Evolutionary conservation across 148 eudicot species (phyloP).

Genomic region (Oxyria digyna): DNA sequence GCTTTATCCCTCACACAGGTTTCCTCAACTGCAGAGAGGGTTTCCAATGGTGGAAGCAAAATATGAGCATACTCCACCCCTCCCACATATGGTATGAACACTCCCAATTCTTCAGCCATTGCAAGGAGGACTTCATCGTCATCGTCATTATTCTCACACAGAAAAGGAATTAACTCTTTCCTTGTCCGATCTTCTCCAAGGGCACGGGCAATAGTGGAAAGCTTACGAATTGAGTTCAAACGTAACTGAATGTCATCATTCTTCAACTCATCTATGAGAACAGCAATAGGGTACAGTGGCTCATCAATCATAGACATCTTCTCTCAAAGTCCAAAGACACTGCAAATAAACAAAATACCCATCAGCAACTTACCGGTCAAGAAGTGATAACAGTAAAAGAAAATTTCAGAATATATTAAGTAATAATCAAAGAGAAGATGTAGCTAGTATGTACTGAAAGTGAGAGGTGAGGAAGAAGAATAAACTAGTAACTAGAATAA

Average conservation of each 20-base stretch:
- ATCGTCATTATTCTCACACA: constrained; percentile 46
- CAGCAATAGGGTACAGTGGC: constrained; percentile 40
- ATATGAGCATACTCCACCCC: constrained; percentile 43
- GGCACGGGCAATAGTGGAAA: constrained; percentile 48
- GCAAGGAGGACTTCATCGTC: constrained; percentile 52
- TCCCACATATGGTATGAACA: constrained; percentile 44
- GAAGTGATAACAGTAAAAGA: background rate
- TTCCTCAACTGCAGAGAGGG: constrained; percentile 45
- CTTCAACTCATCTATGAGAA: constrained; percentile 32
- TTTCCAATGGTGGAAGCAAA: constrained; percentile 43
- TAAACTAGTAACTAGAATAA: background rate
- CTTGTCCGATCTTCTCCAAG: constrained; percentile 46
- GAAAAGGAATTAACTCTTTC: constrained; percentile 46
- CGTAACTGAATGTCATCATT: constrained; percentile 36
- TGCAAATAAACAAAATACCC: background rate
- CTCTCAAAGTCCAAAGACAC: background rate
- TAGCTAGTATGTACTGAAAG: background rate
- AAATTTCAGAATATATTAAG: background rate
- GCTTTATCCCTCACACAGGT: constrained; percentile 58
- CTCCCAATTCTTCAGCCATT: constrained; percentile 49
- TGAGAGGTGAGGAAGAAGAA: background rate
- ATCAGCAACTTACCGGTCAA: background rate
- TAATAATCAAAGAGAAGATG: background rate
- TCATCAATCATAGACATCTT: constrained; percentile 47
- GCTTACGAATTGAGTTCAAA: constrained; percentile 42